Base-by-base conservation (phyloP, 1,139 yeast genomes). In the Ogataea hybrid region DNA sequence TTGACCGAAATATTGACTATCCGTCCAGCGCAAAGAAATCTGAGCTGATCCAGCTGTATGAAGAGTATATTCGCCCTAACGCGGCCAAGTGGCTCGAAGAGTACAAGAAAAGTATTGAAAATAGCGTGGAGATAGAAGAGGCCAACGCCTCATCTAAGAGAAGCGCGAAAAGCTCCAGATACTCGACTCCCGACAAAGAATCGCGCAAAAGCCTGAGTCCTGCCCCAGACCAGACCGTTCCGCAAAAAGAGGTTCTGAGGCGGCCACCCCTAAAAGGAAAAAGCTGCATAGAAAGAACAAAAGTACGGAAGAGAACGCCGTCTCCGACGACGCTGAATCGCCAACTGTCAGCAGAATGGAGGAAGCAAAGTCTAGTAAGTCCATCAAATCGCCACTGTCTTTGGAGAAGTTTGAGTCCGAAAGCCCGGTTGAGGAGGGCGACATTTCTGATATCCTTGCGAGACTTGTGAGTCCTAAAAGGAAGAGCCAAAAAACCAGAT, bases 11-110 rank as follows among this genome's bases (percentile, higher is more conserved):
- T n/a, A 69, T 87, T 17, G 63, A 64, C 7, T 80, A 70, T 56
- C 73, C 82, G 0, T 69, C 84, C 4, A 71, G 75, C 39, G 79
- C 86, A 8, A 83, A 79, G 56, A 88, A 88, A 61, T 63, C 74
- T 4, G 77, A 75, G 8, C 67, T 85, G 44, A 63, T 86, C 7
- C 67, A 66, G 14, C 57, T 83, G 5, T 85, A 81, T 58, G 63
- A 70, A 14, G 58, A 64, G 3, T 59, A 77, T n/a, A 67, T 85
- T 34, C 57, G 60, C 10, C 71, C 77, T 0, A 62, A 65, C 10
- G 65, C 77, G 2, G 53, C 57, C 0, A 49, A 56, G 31, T 56
- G 75, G 29, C 57, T 72, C 37, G 52, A 50, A 10, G 57, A 59
- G 40, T 59, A 55, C 29, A 20, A 32, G 16, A 47, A 51, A 3